These are phyloP conservation scores for Talaromyces marneffei DNA, from an alignment of 2,329 filamentous ascomycete species.

Conservation along the genomic window DNA sequence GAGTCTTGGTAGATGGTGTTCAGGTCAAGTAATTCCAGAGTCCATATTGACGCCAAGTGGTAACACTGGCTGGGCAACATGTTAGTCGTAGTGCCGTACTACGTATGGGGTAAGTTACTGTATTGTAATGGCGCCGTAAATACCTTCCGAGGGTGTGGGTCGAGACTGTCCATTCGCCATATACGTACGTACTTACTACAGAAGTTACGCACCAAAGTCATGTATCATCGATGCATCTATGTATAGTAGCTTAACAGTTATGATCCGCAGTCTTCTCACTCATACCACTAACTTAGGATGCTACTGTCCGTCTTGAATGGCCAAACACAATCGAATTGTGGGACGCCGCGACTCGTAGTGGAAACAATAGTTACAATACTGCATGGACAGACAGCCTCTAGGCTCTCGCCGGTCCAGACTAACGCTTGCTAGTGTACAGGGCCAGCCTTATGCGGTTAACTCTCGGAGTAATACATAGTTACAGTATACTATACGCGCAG, in stretches of 20 bases:
- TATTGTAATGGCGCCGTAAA: neutral
- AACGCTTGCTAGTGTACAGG: neutral
- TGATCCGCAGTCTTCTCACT: neutral
- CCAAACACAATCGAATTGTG: neutral
- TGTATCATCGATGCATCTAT: no score
- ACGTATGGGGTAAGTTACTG: neutral
- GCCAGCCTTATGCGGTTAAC: neutral
- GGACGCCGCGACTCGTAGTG: neutral
- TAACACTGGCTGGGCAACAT: neutral
- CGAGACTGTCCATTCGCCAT: no score
- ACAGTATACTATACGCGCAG: neutral
- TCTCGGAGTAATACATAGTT: no score
- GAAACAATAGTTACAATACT: no score
- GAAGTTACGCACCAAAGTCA: no score
- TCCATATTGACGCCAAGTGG: neutral
- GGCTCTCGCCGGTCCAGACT: no score
- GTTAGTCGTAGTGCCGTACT: no score
- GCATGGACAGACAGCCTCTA: no score
- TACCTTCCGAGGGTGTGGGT: neutral
- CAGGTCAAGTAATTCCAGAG: neutral
- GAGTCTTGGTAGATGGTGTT: neutral
- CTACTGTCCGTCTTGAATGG: neutral
- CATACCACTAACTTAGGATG: neutral
- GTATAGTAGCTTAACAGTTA: no score
- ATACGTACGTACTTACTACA: no score